These are phyloP conservation scores for Didymella arachidicola DNA, from an alignment of 2,329 filamentous ascomycete genomes.

Conservation along the genomic window DNA sequence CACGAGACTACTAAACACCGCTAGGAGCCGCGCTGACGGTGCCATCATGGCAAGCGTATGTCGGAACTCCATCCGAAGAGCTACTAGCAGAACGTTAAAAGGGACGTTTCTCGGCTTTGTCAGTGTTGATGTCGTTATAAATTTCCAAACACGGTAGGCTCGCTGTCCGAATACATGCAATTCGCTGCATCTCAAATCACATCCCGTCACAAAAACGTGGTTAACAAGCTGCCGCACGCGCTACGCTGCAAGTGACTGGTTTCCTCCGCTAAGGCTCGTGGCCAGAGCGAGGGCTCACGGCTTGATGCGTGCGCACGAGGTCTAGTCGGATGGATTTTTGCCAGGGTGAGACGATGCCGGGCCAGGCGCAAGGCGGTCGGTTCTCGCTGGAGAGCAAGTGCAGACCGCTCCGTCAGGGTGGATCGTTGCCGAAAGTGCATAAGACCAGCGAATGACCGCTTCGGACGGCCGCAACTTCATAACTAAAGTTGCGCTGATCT, in stretches of 20 bases:
- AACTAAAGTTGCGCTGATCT: slow-evolving; percentile 26
- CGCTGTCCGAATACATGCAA: background rate
- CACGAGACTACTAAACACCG: slow-evolving; percentile 19
- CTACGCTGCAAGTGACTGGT: slow-evolving; percentile 9
- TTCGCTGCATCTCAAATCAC: slow-evolving; percentile 1
- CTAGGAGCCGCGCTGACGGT: background rate
- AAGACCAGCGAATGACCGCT: slow-evolving; percentile 19
- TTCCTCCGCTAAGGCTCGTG: slow-evolving; percentile 15
- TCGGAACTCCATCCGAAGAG: slow-evolving; percentile 36
- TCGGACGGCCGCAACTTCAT: slow-evolving; percentile 5
- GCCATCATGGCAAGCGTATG: background rate
- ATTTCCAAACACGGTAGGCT: slow-evolving; percentile 9
- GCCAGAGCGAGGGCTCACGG: slow-evolving; percentile 28
- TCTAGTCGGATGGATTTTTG: slow-evolving; percentile 20
- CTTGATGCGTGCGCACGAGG: slow-evolving; percentile 30
- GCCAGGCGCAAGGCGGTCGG: slow-evolving; percentile 24
- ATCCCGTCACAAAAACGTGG: slow-evolving; percentile 12
- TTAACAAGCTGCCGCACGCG: slow-evolving; percentile 11
- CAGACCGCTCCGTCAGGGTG: slow-evolving; percentile 23
- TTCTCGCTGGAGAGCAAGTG: slow-evolving; percentile 21
- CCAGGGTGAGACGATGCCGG: slow-evolving; percentile 26
- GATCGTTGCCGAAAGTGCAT: slow-evolving; percentile 31
- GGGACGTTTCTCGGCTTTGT: slow-evolving; percentile 22
- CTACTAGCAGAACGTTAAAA: slow-evolving; percentile 30
- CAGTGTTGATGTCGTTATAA: slow-evolving; percentile 7